phyloP scores from a whole-genome alignment of 176 grass and related monocot species.

The Dendrocalamus sinicus region DNA sequence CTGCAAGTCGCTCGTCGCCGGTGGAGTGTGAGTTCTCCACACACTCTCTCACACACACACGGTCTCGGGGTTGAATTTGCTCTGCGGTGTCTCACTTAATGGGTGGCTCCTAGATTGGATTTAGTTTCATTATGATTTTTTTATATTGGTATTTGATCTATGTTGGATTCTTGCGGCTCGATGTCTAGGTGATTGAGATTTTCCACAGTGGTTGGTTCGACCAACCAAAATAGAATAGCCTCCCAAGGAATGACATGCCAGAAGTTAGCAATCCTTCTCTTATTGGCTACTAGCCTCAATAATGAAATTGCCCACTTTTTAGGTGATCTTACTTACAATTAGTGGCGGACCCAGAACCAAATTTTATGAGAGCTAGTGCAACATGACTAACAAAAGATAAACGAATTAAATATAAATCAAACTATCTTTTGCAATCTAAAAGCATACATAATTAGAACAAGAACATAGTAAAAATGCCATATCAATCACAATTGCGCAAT shows the following conservation, averaged over 20 bases:
- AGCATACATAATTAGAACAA: no score
- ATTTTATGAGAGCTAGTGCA: no score
- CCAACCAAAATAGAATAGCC: slow-evolving; percentile 89
- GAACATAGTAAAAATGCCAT: no score
- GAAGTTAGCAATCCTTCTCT: slow-evolving; percentile 62
- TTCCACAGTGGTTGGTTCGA: slow-evolving; percentile 17
- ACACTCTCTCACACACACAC: not conserved
- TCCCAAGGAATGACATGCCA: slow-evolving; percentile 88
- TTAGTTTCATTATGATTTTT: not conserved
- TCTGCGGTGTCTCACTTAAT: not conserved
- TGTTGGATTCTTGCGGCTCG: not conserved
- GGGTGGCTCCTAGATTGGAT: not conserved
- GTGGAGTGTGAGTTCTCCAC: slow-evolving; percentile 66
- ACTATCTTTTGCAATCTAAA: no score
- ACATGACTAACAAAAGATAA: no score
- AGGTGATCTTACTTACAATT: not conserved
- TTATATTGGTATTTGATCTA: not conserved
- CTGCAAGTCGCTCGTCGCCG: slow-evolving; percentile 68
- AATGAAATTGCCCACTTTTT: not conserved
- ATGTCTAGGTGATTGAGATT: not conserved
- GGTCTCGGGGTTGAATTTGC: not conserved
- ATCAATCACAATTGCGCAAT: no score
- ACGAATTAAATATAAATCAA: no score
- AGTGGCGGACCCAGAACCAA: no score
- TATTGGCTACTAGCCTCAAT: not conserved